phyloP scores from a whole-genome alignment of 129 eudicot species.

The Centrapalus pauciflorus region DNA sequence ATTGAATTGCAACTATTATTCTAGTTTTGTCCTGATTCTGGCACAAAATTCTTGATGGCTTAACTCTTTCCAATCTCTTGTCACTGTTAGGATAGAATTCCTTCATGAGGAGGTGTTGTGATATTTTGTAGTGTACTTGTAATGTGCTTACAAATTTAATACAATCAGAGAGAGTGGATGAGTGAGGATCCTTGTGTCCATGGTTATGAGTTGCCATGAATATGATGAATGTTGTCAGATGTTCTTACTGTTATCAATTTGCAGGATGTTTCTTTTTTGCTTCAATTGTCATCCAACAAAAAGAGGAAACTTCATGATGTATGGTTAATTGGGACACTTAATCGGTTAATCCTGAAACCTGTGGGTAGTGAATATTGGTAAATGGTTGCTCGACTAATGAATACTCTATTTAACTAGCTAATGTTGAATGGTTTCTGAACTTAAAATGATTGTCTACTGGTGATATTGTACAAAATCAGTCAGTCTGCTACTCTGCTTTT shows the following conservation, averaged over 20 bases:
- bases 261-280: neutral
- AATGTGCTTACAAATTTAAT: neutral
- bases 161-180: neutral
- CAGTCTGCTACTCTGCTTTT: neutral
- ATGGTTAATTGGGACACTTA: neutral
- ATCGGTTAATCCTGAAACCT: neutral
- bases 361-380: neutral
- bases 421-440: neutral
- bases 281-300: neutral
- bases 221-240: constrained; percentile 3
- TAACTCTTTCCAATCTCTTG: neutral
- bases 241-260: neutral
- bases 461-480: neutral
- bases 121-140: neutral
- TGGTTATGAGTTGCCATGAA: neutral
- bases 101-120: neutral
- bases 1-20: neutral
- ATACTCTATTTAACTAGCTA: neutral
- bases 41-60: neutral
- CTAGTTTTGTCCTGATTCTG: constrained; percentile 2
- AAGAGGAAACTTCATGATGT: neutral
- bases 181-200: neutral
- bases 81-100: neutral
- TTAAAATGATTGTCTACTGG: neutral
- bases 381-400: neutral